Conservation (phyloP, 805 yeast genomes). For the Saturnispora hagleri region DNA sequence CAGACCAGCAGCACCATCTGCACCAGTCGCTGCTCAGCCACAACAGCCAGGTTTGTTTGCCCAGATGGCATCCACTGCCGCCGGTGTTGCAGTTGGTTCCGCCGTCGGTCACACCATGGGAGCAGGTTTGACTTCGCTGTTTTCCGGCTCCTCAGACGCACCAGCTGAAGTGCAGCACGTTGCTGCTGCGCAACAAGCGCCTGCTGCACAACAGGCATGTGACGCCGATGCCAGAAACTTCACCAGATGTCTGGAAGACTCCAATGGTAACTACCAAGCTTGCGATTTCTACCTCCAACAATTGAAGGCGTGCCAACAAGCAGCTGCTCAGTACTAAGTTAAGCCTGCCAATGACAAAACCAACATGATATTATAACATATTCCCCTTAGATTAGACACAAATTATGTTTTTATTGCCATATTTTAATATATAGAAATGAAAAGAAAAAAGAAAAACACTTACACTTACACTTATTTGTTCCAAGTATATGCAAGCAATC, state of each 20-base stretch:
- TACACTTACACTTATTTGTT: background rate
- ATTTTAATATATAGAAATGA: too few relatives aligned
- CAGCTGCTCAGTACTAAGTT: constrained; percentile 65
- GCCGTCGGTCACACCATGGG: constrained; percentile 95
- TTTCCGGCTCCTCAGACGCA: constrained; percentile 57
- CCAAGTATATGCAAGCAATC: background rate
- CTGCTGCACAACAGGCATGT: constrained; percentile 44
- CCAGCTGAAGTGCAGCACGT: constrained; percentile 31
- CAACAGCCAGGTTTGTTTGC: constrained; percentile 81
- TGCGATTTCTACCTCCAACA: constrained; percentile 97
- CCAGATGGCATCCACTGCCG: constrained; percentile 98
- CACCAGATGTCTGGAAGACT: constrained; percentile 91
- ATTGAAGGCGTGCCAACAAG: constrained; percentile 95
- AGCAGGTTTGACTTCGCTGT: constrained; percentile 85
- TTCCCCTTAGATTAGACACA: background rate
- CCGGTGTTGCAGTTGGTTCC: constrained; percentile 99
- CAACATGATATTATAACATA: background rate
- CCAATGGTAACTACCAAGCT: constrained; percentile 91
- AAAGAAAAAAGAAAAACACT: background rate
- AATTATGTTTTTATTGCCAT: background rate
- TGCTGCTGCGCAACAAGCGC: constrained; percentile 27
- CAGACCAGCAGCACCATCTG: constrained; percentile 37
- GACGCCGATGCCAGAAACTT: constrained; percentile 91
- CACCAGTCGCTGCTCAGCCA: constrained; percentile 40
- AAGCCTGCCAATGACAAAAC: background rate